These are phyloP conservation scores for Globisporangium perplexum DNA, from an alignment of 352 stramenopile genomes.

Conservation along the genomic window DNA sequence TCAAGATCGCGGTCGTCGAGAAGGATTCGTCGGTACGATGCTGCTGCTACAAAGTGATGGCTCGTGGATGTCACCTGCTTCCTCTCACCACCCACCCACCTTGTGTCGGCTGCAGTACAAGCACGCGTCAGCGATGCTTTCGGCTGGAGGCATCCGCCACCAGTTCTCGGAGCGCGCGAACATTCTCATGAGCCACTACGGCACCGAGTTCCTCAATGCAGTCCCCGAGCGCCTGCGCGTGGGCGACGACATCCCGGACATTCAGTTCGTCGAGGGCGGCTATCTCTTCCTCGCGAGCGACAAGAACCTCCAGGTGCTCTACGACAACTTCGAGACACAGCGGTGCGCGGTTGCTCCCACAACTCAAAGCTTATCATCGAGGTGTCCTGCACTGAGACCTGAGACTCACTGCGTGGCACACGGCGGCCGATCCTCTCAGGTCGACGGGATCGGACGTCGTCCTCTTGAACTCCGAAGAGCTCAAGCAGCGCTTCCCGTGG, in stretches of 20 bases:
- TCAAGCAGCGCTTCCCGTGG: constrained; percentile 71
- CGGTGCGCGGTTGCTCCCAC: constrained; percentile 18
- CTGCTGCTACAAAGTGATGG: not conserved
- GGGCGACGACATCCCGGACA: constrained; percentile 51
- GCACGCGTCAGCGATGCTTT: constrained; percentile 71
- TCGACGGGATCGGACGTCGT: constrained; percentile 40
- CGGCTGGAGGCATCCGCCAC: constrained; percentile 69
- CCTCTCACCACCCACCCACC: not conserved
- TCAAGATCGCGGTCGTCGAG: constrained; percentile 74
- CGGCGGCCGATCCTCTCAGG: not conserved
- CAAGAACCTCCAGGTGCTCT: constrained; percentile 46
- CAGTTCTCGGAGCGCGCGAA: constrained; percentile 79
- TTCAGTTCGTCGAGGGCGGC: constrained; percentile 75
- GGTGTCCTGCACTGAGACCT: not conserved
- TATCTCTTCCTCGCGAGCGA: constrained; percentile 79
- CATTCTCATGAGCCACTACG: constrained; percentile 78
- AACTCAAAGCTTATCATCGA: not conserved
- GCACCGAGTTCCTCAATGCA: constrained; percentile 58
- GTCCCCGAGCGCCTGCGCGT: constrained; percentile 49
- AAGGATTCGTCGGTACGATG: constrained; percentile 52
- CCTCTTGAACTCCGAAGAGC: constrained; percentile 40
- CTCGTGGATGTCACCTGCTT: not conserved
- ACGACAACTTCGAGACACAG: constrained; percentile 54
- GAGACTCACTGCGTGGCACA: not conserved
- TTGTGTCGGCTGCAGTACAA: constrained; percentile 54